Percentiles rank a stretch among this genome's conserved stretches.
Evolutionary conservation across 768 basidiomycete genomes (phyloP).

Genomic region (Collybia mongolica): DNA sequence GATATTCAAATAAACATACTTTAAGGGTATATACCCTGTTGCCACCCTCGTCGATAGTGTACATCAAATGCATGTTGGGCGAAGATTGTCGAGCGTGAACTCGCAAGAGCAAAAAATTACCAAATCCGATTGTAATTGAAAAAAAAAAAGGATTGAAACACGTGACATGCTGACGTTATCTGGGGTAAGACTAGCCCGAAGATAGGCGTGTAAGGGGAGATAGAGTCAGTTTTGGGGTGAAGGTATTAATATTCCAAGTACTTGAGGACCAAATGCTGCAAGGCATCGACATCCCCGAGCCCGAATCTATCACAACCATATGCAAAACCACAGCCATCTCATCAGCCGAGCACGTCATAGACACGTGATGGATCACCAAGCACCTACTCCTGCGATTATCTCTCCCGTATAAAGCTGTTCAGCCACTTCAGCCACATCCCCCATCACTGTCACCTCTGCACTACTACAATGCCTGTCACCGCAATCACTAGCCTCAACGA

Average conservation of each 20-base stretch:
- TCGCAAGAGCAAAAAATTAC: not conserved
- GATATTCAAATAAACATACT: constrained; percentile 39
- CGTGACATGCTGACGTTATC: constrained; percentile 4
- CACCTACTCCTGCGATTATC: not conserved
- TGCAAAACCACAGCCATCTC: not conserved
- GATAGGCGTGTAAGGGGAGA: not conserved
- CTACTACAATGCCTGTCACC: constrained; percentile 36
- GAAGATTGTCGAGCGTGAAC: not conserved
- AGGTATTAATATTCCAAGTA: too few relatives aligned
- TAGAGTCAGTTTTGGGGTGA: too few relatives aligned
- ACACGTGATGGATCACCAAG: constrained; percentile 19
- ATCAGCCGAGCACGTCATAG: constrained; percentile 7
- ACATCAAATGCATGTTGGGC: constrained; percentile 95
- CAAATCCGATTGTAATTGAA: too few relatives aligned
- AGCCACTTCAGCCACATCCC: not conserved
- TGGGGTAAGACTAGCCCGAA: not conserved
- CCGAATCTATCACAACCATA: not conserved
- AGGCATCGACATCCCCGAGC: not conserved
- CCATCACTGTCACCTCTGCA: not conserved
- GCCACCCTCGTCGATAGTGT: constrained; percentile 73
- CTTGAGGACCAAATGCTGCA: too few relatives aligned
- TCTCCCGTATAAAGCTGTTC: not conserved
- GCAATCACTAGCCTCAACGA: constrained; percentile 30
- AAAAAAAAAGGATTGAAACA: constrained; percentile 9
- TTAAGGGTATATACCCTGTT: constrained; percentile 92